Base-by-base conservation (phyloP, 2,329 filamentous ascomycete genomes). In the Dryadomyces sulphureus region DNA sequence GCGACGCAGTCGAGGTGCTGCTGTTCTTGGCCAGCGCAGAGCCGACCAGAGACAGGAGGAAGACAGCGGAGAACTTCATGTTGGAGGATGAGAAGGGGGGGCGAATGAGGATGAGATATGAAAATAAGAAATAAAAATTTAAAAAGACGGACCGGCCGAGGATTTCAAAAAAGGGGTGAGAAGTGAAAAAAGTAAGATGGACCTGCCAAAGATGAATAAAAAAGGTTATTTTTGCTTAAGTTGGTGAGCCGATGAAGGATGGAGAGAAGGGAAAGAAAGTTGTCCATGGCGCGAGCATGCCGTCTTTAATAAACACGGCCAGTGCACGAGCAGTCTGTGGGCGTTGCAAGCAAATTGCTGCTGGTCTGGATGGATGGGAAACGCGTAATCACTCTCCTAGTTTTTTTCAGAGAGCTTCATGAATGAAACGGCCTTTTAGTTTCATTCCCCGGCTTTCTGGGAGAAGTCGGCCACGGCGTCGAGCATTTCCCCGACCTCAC, bases 11-110 rank as follows among this genome's bases (percentile, higher is more conserved):
- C 34, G 34, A 36, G 17, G 34, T 36, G 50, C 52, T 59, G 38
- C 43, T 50, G 41, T 53, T 53, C 49, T 59, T 56, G 50, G 62
- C 61, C 14, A 56, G 5, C 39, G 47, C 53, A 22, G 42, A 24
- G 45, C 52, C 50, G 38, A 51, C 51, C 19, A 48, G 39, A 32
- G 53, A 52, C 43, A 56, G 45, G 34, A 54, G 25, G 44, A 55
- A 24, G 41, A 53, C 14, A 39, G 48, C 34, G 49, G 51, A 16
- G 41, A 43, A 38, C 41, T 43, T 43, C 41, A 43, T 43, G 11
- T 22, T 43, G 41, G 21, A 20, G 22, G 36, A 17, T 4, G 36
- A 38, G 11, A 21, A 9, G 20, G 3, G 27, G 17, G 17, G n/a
- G 24, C 1, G 27, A 8, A 35, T 5, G 19, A 11, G 17, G 35